These are phyloP conservation scores for Tolypocladium guangdongense DNA, from an alignment of 2,329 filamentous ascomycete species.

Conservation along the genomic window DNA sequence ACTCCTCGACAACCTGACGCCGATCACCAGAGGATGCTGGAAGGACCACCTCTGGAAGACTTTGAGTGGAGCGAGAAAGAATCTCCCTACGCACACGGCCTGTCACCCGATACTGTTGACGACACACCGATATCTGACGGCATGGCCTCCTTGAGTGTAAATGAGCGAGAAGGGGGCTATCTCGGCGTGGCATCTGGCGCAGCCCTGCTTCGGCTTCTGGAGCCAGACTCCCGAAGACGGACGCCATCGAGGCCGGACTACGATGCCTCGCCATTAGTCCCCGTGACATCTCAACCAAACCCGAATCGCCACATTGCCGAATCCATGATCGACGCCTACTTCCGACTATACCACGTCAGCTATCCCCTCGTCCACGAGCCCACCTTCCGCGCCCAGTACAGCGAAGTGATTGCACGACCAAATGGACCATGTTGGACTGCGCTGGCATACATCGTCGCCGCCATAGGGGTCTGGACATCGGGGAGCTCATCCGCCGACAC, in stretches of 20 bases:
- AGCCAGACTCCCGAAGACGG: conserved; percentile 16
- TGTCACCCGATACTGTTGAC: conserved; percentile 12
- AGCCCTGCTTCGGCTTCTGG: conserved; percentile 27
- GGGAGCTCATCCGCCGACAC: conserved; percentile 9
- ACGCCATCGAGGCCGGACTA: conserved; percentile 6
- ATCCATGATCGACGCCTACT: conserved; percentile 29
- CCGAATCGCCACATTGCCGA: conserved; percentile 20
- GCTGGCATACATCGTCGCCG: conserved; percentile 22
- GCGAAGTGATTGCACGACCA: conserved; percentile 20
- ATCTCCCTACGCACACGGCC: conserved; percentile 12
- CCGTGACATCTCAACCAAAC: conserved; percentile 17
- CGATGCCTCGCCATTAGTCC: conserved; percentile 3
- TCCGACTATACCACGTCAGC: conserved; percentile 30
- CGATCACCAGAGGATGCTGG: conserved; percentile 15
- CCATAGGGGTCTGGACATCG: conserved; percentile 25
- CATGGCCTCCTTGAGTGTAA: conserved; percentile 25
- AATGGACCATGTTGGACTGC: conserved; percentile 19
- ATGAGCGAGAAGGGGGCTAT: conserved; percentile 29
- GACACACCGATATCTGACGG: conserved; percentile 23
- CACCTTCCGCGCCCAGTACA: conserved; percentile 28
- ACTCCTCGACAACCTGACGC: neutral
- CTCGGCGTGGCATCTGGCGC: conserved; percentile 34
- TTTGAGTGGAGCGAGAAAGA: conserved; percentile 27
- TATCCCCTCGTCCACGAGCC: conserved; percentile 36
- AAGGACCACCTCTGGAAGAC: conserved; percentile 21